Evolutionary conservation across 306 rosid genomes (phyloP).

Genomic region (Pterocarpus santalinus): DNA sequence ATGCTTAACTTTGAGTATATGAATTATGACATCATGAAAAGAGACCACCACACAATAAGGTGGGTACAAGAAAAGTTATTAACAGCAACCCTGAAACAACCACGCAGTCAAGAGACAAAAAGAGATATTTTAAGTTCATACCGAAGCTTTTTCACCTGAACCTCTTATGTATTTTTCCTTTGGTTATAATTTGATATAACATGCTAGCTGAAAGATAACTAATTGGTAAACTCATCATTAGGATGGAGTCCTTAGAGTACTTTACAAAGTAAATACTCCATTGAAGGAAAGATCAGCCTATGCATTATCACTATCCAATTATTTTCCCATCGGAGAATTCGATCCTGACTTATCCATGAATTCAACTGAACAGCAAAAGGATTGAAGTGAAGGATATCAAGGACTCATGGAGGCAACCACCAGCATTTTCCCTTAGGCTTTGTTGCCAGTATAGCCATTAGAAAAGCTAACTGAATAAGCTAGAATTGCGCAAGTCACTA

Average conservation of each 20-base stretch:
- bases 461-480: no score
- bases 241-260: neutral
- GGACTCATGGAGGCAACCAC: neutral
- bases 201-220: neutral
- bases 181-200: neutral
- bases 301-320: slow-evolving; percentile 1
- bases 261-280: neutral
- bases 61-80: neutral
- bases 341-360: slow-evolving; percentile 4
- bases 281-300: slow-evolving; percentile 2
- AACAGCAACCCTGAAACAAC: slow-evolving; percentile 13
- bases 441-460: no score
- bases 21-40: neutral
- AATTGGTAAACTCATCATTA: slow-evolving; percentile 1
- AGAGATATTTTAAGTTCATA: neutral
- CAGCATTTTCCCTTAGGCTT: neutral
- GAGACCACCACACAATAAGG: slow-evolving; percentile 3
- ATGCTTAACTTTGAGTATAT: neutral
- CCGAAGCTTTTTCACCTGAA: slow-evolving; percentile 17
- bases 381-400: slow-evolving; percentile 1
- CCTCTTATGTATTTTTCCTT: neutral
- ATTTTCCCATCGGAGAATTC: neutral
- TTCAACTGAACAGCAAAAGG: slow-evolving; percentile 12
- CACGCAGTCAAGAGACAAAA: neutral
- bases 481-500: neutral